Evolutionary conservation across 441 rosid genomes (phyloP).

Genomic region (Mallotus repandus): DNA sequence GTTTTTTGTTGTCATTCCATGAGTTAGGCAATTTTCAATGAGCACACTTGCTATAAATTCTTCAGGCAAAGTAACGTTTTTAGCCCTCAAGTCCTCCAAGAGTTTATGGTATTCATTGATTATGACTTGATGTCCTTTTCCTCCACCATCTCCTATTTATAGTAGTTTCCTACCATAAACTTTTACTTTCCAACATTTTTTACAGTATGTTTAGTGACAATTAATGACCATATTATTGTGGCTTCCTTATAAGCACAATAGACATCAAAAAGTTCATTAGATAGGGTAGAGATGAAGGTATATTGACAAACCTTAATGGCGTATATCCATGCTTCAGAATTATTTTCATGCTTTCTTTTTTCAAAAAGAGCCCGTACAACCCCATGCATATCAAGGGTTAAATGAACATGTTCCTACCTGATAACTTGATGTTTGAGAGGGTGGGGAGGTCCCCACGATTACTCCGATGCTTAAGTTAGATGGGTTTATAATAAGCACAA

Average conservation of each 20-base stretch:
- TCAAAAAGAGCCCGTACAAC: background rate
- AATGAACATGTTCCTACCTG: background rate
- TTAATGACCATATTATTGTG: background rate
- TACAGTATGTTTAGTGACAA: background rate
- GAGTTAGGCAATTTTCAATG: background rate
- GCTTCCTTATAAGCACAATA: background rate
- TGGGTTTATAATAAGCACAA: too few relatives aligned
- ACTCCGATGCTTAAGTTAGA: too few relatives aligned
- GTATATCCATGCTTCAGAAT: background rate
- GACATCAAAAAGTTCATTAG: background rate
- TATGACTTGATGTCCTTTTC: background rate
- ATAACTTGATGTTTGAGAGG: too few relatives aligned
- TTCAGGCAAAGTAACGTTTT: background rate
- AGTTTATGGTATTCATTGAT: background rate
- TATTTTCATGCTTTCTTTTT: background rate
- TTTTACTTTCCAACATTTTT: background rate
- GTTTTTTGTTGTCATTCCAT: background rate
- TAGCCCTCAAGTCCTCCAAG: background rate
- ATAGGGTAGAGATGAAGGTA: background rate
- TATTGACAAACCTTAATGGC: background rate
- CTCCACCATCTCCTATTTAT: background rate
- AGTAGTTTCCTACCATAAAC: background rate
- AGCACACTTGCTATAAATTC: background rate
- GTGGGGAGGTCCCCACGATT: too few relatives aligned
- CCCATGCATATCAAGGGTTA: background rate